Percentiles rank a stretch among this genome's conserved stretches.
These are phyloP conservation scores for Cetradonia linearis DNA, from an alignment of 495 filamentous ascomycete species.

Conservation along the genomic window DNA sequence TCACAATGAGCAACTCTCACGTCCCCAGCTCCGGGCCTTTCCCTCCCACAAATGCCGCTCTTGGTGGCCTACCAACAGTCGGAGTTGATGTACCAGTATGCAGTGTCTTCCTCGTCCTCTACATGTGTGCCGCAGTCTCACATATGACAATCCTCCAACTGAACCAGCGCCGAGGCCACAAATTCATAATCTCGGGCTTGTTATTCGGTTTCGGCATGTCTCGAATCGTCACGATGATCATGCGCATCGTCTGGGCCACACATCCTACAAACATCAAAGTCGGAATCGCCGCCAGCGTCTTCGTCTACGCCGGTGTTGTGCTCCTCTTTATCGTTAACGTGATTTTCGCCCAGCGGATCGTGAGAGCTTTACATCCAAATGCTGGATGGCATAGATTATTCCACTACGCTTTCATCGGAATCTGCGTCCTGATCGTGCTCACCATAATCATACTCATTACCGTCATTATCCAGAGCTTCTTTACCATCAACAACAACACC, in stretches of 20 bases:
- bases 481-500: constrained; percentile 46
- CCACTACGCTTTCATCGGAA: constrained; percentile 39
- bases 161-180: constrained; percentile 49
- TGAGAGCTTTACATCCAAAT: constrained; percentile 60
- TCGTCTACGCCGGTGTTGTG: constrained; percentile 66
- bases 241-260: constrained; percentile 48
- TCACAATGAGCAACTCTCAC: constrained; percentile 5
- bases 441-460: constrained; percentile 62
- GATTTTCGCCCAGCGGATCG: constrained; percentile 64
- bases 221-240: constrained; percentile 49
- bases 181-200: constrained; percentile 60
- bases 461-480: constrained; percentile 52
- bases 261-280: constrained; percentile 39
- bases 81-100: constrained; percentile 54
- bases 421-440: constrained; percentile 52
- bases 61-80: constrained; percentile 50
- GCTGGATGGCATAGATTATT: constrained; percentile 54
- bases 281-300: constrained; percentile 61
- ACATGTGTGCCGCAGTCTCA: constrained; percentile 43
- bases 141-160: constrained; percentile 57
- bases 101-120: constrained; percentile 55
- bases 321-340: constrained; percentile 76
- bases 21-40: constrained; percentile 29
- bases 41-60: constrained; percentile 35
- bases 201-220: constrained; percentile 74